Evolutionary conservation across 495 filamentous ascomycete species (phyloP), one percentile per base, ranked within the genome.

Genomic region (Jackrogersella minutella): DNA sequence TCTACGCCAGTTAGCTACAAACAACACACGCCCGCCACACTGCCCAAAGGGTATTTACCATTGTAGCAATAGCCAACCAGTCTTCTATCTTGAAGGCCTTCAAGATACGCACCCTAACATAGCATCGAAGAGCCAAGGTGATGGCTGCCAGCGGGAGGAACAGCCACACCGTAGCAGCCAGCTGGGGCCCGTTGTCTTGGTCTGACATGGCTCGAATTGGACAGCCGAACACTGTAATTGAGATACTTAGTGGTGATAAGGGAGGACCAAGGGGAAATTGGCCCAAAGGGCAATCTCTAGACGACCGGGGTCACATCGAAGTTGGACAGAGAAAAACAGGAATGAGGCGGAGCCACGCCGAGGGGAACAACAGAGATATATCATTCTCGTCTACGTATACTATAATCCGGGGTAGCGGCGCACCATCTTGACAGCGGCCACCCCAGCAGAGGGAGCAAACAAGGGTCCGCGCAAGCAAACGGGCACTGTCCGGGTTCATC

Each of bases 1-100:
- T 41, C 69, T 74, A 28, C 11, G 11, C 14, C 9, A 22, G 21
- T 66, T 47, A 71, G 62, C 14, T 17, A 26, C 14, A 16, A n/a
- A n/a, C n/a, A n/a, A n/a, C n/a, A 55, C 13, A 41, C 11, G n/a
- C 16, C 11, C 24, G 5, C n/a, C 21, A 13, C 52, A 9, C 16
- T 22, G 3, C 30, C 8, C 10, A 9, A 26, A 44, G 11, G 19
- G 36, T 11, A 9, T 16, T 22, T 65, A 73, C 70, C 58, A 73
- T 58, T 28, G 73, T 58, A 44, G 54, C 49, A 26, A 73, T 14
- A 14, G 73, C 66, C 7, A 75, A 34, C 54, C 54, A 68, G 22
- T 75, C 73, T 55, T 75, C 73, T 7, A 49, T 7, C 39, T 57
- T 50, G 36, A 75, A 73, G 0, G 39, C 37, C 50, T 61, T 70